Conservation (phyloP, 1,284 basidiomycete genomes). For the Moniliophthora roreri region DNA sequence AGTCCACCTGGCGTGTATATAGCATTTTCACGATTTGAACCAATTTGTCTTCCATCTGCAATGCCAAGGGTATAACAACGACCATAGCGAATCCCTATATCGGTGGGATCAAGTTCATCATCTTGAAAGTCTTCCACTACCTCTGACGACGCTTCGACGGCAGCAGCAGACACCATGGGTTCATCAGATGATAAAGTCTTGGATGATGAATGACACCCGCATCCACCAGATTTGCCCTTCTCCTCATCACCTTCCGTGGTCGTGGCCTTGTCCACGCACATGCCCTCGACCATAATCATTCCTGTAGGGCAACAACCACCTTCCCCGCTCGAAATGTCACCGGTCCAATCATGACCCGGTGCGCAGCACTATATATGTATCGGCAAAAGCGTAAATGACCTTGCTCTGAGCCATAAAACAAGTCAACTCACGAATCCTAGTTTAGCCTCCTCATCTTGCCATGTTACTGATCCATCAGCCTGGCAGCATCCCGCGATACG, state of each 20-base stretch:
- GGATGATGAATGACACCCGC: conserved; percentile 4
- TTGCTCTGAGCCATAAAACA: neutral
- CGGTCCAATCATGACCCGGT: conserved; percentile 7
- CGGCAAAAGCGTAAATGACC: neutral
- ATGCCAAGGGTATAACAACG: conserved; percentile 1
- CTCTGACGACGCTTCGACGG: neutral
- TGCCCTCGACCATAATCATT: conserved; percentile 6
- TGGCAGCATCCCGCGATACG: conserved; percentile 3
- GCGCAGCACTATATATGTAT: conserved; percentile 9
- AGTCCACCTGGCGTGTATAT: conserved; percentile 10
- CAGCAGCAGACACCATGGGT: neutral
- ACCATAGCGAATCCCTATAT: conserved; percentile 1
- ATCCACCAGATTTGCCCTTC: neutral
- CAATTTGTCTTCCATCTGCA: neutral
- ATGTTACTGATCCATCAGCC: conserved; percentile 2
- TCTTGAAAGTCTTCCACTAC: neutral
- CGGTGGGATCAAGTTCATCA: neutral
- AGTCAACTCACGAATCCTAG: conserved; percentile 8
- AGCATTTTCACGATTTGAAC: conserved; percentile 10
- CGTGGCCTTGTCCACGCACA: neutral
- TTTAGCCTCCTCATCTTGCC: conserved; percentile 8
- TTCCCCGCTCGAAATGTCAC: conserved; percentile 6
- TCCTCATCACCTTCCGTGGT: neutral
- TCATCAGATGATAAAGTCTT: neutral
- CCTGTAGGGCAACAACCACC: conserved; percentile 11